Base-by-base conservation (phyloP, 75 land plant species). In the Pseudotsuga menziesii region DNA sequence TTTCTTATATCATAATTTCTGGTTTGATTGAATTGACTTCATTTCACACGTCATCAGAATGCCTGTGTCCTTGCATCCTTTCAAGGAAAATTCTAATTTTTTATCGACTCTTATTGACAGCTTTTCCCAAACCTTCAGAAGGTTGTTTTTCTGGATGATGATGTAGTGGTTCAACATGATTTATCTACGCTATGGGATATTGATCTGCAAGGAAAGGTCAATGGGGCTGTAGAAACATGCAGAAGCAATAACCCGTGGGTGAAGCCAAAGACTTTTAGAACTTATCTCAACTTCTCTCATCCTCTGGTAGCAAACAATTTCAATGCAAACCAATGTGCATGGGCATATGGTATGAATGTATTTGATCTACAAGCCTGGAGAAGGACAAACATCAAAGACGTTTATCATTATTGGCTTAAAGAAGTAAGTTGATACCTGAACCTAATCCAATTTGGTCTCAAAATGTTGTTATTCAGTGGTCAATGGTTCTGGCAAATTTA, bases 311-410 rank as follows among this genome's bases (percentile, higher is more conserved):
- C 92, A 29, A 78, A 61, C 11, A 78, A 78, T 25, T 89, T 92
- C 63, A 79, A 96, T 36, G 86, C 84, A 5, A 81, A 92, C 23
- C 85, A 90, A 77, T 94, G 98, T 80, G 98, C 98, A 29, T 96
- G 99, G 99, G 91, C 92, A 27, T 86, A 88, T 83, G 99, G 99
- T 17, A 88, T 96, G 93, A 96, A 96, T 69, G 74, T 96, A 13
- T 96, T 94, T 77, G 91, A 96, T 80, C 83, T 96, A 3, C 77
- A 85, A 61, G 93, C 93, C 48, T 96, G 99, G 99, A 85, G 98
- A 64, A 81, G 77, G 71, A 86, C 91, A 23, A 88, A 94, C 75
- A 94, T 96, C 36, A 96, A 90, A 67, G 77, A 84, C 3, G 81
- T 82, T 59, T 96, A 96, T 75, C 93, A 92, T 79, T 70, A 82